phyloP scores from a whole-genome alignment of 2,329 filamentous ascomycete species.

The Colletotrichum tamarilloi region DNA sequence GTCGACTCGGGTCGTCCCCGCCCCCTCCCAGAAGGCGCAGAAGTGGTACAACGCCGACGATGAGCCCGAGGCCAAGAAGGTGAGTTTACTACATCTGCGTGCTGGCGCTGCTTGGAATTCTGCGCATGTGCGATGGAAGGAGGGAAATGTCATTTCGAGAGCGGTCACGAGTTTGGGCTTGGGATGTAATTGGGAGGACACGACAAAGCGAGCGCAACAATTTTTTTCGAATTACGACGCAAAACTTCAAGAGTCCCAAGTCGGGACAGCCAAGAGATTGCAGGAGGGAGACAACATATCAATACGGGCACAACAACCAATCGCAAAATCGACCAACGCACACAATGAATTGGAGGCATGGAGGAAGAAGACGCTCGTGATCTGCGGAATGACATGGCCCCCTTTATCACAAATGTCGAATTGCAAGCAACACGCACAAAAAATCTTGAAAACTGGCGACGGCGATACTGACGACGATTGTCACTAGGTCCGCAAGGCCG shows the following conservation, averaged over 20 bases:
- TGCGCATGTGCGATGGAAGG: neutral
- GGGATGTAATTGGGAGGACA: neutral
- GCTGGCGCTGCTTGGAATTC: slow-evolving; percentile 11
- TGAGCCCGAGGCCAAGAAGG: slow-evolving; percentile 90
- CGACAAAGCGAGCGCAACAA: slow-evolving; percentile 6
- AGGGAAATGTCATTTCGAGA: slow-evolving; percentile 7
- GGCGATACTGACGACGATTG: slow-evolving; percentile 24
- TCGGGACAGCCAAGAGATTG: neutral
- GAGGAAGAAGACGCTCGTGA: slow-evolving; percentile 23
- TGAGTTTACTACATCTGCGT: slow-evolving; percentile 67
- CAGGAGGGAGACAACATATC: neutral
- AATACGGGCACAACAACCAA: neutral
- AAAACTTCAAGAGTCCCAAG: neutral
- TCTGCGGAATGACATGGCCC: slow-evolving; percentile 2
- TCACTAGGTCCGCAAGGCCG: slow-evolving; percentile 88
- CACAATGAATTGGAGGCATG: neutral
- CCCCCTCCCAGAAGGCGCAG: slow-evolving; percentile 89
- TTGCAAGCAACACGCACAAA: neutral
- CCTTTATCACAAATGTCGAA: neutral
- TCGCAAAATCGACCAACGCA: neutral
- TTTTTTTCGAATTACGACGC: slow-evolving; percentile 4
- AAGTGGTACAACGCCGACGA: slow-evolving; percentile 99
- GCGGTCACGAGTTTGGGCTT: slow-evolving; percentile 23
- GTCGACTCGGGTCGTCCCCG: slow-evolving; percentile 91
- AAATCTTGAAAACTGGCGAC: neutral